Evolutionary conservation across 2,329 filamentous ascomycete genomes (phyloP).

Genomic region (Chrysosporium keratinophilum): DNA sequence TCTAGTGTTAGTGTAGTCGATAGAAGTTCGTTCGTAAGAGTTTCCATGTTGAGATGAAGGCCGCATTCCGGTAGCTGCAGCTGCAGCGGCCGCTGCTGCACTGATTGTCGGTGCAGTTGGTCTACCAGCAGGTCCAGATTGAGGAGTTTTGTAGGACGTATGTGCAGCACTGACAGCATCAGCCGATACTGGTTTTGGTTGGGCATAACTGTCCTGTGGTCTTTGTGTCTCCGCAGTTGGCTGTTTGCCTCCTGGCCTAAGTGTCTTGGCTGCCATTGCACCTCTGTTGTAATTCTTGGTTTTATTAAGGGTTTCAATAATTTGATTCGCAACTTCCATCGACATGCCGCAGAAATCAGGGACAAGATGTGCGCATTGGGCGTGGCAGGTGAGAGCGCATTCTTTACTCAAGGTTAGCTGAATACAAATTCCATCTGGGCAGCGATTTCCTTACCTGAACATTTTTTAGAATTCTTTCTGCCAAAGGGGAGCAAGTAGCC

Average conservation of each 20-base stretch:
- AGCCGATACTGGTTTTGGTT: conserved; percentile 30
- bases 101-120: conserved; percentile 36
- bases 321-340: conserved; percentile 92
- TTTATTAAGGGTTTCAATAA: conserved; percentile 72
- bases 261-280: conserved; percentile 54
- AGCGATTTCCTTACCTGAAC: conserved; percentile 51
- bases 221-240: conserved; percentile 31
- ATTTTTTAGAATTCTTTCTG: conserved; percentile 89
- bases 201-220: conserved; percentile 30
- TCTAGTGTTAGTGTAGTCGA: conserved; percentile 31
- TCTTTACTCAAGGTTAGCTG: conserved; percentile 43
- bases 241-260: conserved; percentile 47
- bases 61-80: conserved; percentile 39
- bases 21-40: conserved; percentile 37
- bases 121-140: conserved; percentile 38
- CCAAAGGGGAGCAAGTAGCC: conserved; percentile 92
- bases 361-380: conserved; percentile 84
- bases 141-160: conserved; percentile 36
- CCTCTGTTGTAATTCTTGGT: conserved; percentile 62
- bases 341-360: conserved; percentile 99
- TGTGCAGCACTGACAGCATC: conserved; percentile 36
- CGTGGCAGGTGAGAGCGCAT: conserved; percentile 84
- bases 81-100: conserved; percentile 39
- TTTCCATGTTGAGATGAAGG: conserved; percentile 32
- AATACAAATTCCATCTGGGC: neutral